These are phyloP conservation scores for Capsicum chinense DNA, from an alignment of 257 asterid species.

Conservation along the genomic window DNA sequence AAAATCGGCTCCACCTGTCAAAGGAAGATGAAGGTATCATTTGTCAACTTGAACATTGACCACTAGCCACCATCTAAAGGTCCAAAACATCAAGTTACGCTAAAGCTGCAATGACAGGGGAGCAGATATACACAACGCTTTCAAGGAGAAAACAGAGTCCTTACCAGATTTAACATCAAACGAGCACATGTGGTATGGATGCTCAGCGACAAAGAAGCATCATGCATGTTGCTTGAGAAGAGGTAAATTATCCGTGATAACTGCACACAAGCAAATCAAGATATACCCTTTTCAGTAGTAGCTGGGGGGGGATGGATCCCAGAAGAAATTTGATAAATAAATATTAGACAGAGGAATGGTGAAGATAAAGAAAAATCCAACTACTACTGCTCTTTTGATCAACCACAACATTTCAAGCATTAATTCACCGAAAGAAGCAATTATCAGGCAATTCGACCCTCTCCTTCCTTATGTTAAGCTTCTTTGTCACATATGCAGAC, in stretches of 20 bases:
- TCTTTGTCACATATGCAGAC: not conserved
- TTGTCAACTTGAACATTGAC: slow-evolving; percentile 23
- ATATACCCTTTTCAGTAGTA: slow-evolving; percentile 30
- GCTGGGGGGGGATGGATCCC: not conserved
- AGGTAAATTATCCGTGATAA: slow-evolving; percentile 93
- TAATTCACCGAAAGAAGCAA: slow-evolving; percentile 5
- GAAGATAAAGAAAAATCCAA: not conserved
- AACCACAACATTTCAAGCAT: slow-evolving; percentile 15
- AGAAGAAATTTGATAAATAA: not conserved
- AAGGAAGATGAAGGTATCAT: slow-evolving; percentile 15
- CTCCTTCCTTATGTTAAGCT: not conserved
- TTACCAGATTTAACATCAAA: slow-evolving; percentile 97
- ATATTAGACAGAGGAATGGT: not conserved
- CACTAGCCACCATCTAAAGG: slow-evolving; percentile 27
- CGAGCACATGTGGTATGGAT: slow-evolving; percentile 99
- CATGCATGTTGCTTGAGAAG: slow-evolving; percentile 99
- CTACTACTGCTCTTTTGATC: not conserved
- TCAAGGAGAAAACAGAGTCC: slow-evolving; percentile 27
- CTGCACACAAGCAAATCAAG: slow-evolving; percentile 55
- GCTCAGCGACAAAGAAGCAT: slow-evolving; percentile 92
- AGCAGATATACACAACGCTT: not conserved
- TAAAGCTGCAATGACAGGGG: not conserved
- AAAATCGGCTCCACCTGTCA: slow-evolving; percentile 93
- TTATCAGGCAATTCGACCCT: not conserved
- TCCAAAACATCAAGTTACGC: slow-evolving; percentile 27